These are phyloP conservation scores for Epichloe amarillans DNA, from an alignment of 2,329 filamentous ascomycete genomes.

Conservation along the genomic window DNA sequence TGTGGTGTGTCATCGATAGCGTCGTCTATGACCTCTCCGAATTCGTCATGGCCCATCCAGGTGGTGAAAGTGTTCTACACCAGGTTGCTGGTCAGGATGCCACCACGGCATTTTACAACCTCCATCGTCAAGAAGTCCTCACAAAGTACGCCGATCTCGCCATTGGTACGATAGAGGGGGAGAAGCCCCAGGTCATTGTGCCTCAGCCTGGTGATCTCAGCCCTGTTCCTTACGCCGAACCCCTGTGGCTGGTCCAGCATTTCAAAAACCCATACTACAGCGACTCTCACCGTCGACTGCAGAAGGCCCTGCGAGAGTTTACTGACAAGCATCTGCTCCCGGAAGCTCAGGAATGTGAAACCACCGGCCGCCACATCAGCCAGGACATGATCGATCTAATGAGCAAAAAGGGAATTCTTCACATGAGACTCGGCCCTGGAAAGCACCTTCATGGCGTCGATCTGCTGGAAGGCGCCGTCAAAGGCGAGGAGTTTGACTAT, in stretches of 20 bases:
- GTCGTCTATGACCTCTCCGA: slow-evolving; percentile 79
- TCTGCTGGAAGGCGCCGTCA: slow-evolving; percentile 54
- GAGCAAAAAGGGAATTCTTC: slow-evolving; percentile 60
- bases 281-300: slow-evolving; percentile 56
- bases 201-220: slow-evolving; percentile 59
- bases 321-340: slow-evolving; percentile 57
- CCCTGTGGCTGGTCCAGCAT: slow-evolving; percentile 63
- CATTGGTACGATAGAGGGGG: slow-evolving; percentile 62
- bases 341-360: slow-evolving; percentile 65
- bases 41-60: slow-evolving; percentile 75
- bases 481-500: slow-evolving; percentile 74
- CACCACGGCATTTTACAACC: slow-evolving; percentile 77
- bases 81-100: slow-evolving; percentile 75
- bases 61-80: slow-evolving; percentile 64
- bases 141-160: slow-evolving; percentile 63
- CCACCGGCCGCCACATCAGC: slow-evolving; percentile 56
- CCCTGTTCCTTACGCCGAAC: slow-evolving; percentile 71
- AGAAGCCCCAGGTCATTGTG: slow-evolving; percentile 61
- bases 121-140: slow-evolving; percentile 83
- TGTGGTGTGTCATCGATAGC: slow-evolving; percentile 78
- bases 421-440: slow-evolving; percentile 73
- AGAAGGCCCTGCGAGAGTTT: slow-evolving; percentile 59
- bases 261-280: slow-evolving; percentile 75
- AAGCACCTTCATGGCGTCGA: slow-evolving; percentile 63
- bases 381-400: slow-evolving; percentile 65